Evolutionary conservation across 257 asterid genomes (phyloP).

Genomic region (Plectranthus barbatus): DNA sequence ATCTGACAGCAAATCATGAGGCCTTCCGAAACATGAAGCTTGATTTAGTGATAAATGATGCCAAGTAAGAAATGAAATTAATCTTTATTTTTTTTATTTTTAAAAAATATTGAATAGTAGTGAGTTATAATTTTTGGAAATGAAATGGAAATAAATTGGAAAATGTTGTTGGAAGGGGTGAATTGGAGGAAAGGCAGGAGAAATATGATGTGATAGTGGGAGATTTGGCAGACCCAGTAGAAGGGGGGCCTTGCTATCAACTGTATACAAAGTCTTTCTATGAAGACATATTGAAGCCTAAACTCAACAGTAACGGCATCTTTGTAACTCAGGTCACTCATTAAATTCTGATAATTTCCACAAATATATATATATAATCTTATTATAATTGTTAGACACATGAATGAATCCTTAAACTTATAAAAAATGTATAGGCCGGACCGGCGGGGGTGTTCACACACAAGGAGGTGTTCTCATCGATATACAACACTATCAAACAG

Average conservation of each 20-base stretch:
- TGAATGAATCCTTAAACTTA: no score
- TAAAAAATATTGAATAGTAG: neutral
- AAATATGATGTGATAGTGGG: conserved; percentile 83
- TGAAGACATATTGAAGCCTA: conserved; percentile 68
- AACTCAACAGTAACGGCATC: conserved; percentile 66
- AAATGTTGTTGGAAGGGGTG: conserved; percentile 58
- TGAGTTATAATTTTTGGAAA: neutral
- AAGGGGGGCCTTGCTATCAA: conserved; percentile 97
- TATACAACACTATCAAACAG: conserved; percentile 79
- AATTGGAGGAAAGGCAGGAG: conserved; percentile 65
- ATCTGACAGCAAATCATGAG: conserved; percentile 76
- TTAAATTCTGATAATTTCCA: no score
- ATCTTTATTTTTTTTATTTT: neutral
- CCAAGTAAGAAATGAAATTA: conserved; percentile 44
- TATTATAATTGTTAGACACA: no score
- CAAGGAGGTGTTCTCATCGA: conserved; percentile 88
- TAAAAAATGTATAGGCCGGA: conserved; percentile 72
- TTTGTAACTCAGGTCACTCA: conserved; percentile 74
- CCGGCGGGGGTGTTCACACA: conserved; percentile 95
- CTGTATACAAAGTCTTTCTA: conserved; percentile 85
- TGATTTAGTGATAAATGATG: conserved; percentile 76
- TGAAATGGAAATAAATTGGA: no score
- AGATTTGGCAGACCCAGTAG: conserved; percentile 95
- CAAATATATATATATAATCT: no score
- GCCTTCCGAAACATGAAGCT: conserved; percentile 74